Conservation (phyloP, 1,139 yeast genomes). For the Hyphopichia fennica region DNA sequence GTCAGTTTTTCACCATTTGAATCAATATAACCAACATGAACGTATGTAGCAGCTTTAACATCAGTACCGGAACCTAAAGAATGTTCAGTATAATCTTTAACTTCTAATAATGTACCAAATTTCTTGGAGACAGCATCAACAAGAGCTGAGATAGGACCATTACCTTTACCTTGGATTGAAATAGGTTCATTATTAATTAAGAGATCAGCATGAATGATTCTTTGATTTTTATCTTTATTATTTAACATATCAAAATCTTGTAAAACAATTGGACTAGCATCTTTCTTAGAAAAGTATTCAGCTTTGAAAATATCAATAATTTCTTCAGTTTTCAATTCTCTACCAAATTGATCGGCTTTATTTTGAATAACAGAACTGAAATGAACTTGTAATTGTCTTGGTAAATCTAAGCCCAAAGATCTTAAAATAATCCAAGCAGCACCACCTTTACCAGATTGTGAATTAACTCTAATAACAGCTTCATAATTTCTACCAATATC, state of each 20-base stretch:
- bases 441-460: conserved; percentile 54
- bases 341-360: conserved; percentile 42
- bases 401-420: conserved; percentile 48
- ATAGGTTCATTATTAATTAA: conserved; percentile 20
- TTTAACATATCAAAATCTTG: conserved; percentile 37
- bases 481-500: conserved; percentile 52
- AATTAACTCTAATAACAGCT: conserved; percentile 52
- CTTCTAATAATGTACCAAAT: conserved; percentile 38
- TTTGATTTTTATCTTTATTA: conserved; percentile 20
- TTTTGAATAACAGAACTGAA: conserved; percentile 42
- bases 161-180: conserved; percentile 37
- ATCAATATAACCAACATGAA: conserved; percentile 37
- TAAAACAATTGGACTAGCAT: conserved; percentile 23
- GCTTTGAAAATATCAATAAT: conserved; percentile 38
- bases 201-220: conserved; percentile 33
- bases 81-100: conserved; percentile 45
- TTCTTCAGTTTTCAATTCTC: conserved; percentile 47
- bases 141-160: conserved; percentile 51
- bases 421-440: conserved; percentile 52
- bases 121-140: conserved; percentile 39
- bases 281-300: conserved; percentile 27
- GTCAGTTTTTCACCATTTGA: conserved; percentile 24
- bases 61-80: conserved; percentile 44
- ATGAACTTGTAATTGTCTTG: conserved; percentile 45
- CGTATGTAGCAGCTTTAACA: conserved; percentile 48